phyloP scores from a whole-genome alignment of 352 stramenopile genomes.

The Pseudoperonospora humuli region DNA sequence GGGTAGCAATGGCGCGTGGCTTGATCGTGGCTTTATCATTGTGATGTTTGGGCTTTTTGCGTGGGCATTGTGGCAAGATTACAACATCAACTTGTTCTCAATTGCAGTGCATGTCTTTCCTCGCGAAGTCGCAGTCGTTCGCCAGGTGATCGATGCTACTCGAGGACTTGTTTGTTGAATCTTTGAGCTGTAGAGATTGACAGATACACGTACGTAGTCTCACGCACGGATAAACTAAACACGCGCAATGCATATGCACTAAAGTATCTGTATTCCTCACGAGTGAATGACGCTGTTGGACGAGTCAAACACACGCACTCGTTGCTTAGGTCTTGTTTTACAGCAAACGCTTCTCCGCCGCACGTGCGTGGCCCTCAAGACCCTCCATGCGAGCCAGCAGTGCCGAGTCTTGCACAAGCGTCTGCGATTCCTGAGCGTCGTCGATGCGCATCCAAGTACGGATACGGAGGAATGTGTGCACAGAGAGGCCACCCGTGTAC shows the following conservation, averaged over 20 bases:
- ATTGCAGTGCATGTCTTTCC: slow-evolving; percentile 37
- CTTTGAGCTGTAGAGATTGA: slow-evolving; percentile 12
- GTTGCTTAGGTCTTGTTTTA: slow-evolving; percentile 17
- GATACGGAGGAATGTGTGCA: slow-evolving; percentile 98
- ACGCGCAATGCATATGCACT: slow-evolving; percentile 9
- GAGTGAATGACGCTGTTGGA: slow-evolving; percentile 9
- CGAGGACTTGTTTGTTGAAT: too few species aligned
- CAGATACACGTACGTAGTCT: too few species aligned
- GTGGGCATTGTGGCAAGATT: slow-evolving; percentile 38
- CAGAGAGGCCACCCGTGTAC: slow-evolving; percentile 96
- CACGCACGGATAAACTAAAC: too few species aligned
- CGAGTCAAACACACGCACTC: background rate
- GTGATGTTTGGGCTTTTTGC: too few species aligned
- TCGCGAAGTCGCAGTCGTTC: slow-evolving; percentile 34
- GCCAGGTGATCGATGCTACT: too few species aligned
- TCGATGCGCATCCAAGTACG: slow-evolving; percentile 98
- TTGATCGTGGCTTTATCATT: too few species aligned
- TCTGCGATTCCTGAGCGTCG: slow-evolving; percentile 65
- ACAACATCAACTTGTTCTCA: slow-evolving; percentile 42
- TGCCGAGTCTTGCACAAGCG: slow-evolving; percentile 91
- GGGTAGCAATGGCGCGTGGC: slow-evolving; percentile 31
- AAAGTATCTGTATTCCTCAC: slow-evolving; percentile 23
- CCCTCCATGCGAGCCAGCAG: slow-evolving; percentile 89
- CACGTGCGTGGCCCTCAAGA: slow-evolving; percentile 73
- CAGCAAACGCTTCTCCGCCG: slow-evolving; percentile 71